A percentile compares a stretch with the other conserved stretches of the same genome.
phyloP scores from a whole-genome alignment of 129 eudicot genomes.

The Helichrysum umbraculigerum region DNA sequence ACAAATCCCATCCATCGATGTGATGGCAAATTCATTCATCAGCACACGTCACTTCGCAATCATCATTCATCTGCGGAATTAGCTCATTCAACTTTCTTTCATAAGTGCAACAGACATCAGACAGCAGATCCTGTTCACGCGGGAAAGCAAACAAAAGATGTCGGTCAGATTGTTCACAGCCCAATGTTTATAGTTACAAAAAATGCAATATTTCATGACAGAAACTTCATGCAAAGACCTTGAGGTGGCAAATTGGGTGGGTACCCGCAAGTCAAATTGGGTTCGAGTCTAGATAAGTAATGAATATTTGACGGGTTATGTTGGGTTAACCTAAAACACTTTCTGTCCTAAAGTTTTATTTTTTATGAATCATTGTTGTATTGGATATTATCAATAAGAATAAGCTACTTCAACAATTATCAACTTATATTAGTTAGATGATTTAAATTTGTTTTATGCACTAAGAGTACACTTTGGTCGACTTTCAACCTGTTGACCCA shows the following conservation, averaged over 20 bases:
- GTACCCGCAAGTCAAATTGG: background rate
- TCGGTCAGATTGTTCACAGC: background rate
- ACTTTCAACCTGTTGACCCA: background rate
- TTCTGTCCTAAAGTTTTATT: background rate
- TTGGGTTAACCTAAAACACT: background rate
- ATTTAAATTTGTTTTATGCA: background rate
- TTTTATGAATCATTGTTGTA: background rate
- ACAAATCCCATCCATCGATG: conserved; percentile 33
- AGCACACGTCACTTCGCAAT: conserved; percentile 37
- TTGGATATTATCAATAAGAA: background rate
- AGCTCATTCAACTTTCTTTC: conserved; percentile 28
- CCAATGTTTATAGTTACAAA: background rate
- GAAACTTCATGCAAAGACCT: background rate
- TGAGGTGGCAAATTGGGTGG: background rate
- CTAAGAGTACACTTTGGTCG: background rate
- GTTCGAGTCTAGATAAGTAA: background rate
- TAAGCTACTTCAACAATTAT: no score
- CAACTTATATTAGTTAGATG: no score
- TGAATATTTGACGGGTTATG: no score
- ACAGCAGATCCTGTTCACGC: conserved; percentile 24
- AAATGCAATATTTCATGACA: background rate
- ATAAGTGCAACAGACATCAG: conserved; percentile 23
- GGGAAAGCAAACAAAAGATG: background rate
- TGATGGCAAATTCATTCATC: conserved; percentile 37
- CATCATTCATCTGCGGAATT: conserved; percentile 7